phyloP scores from a whole-genome alignment of 2,329 filamentous ascomycete species.

The Claviceps maximensis region DNA sequence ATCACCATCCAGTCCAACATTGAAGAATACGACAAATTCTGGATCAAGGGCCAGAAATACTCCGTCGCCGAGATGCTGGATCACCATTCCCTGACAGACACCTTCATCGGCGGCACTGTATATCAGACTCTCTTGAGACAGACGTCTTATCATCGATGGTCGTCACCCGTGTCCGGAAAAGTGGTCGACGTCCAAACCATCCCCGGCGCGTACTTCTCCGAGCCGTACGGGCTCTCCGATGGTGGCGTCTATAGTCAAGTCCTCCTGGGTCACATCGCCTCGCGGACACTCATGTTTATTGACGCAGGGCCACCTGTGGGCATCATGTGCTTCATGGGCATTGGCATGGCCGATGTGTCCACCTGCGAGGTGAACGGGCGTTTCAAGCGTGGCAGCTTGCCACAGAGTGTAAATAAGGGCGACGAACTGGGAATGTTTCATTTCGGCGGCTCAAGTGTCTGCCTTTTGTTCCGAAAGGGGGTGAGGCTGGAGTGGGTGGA shows the following conservation, averaged over 20 bases:
- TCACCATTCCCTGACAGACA: constrained; percentile 29
- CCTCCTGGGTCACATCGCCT: neutral
- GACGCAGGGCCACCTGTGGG: constrained; percentile 53
- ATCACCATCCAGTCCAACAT: constrained; percentile 34
- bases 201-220: neutral
- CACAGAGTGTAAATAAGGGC: neutral
- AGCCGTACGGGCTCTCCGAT: neutral
- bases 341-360: constrained; percentile 61
- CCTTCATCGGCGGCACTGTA: constrained; percentile 26
- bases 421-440: neutral
- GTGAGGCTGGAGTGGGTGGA: neutral
- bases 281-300: constrained; percentile 28
- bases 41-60: constrained; percentile 53
- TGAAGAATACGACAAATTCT: constrained; percentile 44
- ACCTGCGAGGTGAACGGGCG: constrained; percentile 39
- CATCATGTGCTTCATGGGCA: constrained; percentile 50
- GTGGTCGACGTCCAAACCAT: neutral
- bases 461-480: neutral
- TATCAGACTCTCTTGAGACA: neutral
- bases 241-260: too few species aligned
- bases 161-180: neutral
- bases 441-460: neutral
- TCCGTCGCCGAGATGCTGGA: constrained; percentile 46
- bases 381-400: neutral
- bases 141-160: neutral